phyloP scores from a whole-genome alignment of 768 basidiomycete species.

The Amanita rimosa region DNA sequence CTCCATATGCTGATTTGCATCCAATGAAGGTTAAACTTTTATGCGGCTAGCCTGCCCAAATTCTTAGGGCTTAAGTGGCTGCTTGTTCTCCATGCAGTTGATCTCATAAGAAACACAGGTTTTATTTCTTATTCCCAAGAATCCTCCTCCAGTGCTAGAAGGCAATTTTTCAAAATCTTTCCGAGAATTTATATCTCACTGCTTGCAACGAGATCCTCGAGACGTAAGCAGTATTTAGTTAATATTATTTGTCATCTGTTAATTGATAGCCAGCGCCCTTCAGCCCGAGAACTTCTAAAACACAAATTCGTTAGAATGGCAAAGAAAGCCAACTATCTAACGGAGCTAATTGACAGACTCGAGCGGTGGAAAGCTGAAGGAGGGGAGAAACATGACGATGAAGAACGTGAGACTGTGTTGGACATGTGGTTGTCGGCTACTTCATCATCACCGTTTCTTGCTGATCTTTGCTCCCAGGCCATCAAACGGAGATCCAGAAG shows the following conservation, averaged over 20 bases:
- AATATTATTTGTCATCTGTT: constrained; percentile 10
- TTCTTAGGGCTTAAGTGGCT: neutral
- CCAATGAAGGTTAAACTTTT: constrained; percentile 84
- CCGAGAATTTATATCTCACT: constrained; percentile 87
- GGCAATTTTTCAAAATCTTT: constrained; percentile 88
- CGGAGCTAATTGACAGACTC: constrained; percentile 90
- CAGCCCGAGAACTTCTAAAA: constrained; percentile 90
- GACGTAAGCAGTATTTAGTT: constrained; percentile 43
- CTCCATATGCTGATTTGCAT: constrained; percentile 95
- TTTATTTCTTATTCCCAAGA: constrained; percentile 96
- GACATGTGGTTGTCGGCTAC: constrained; percentile 43
- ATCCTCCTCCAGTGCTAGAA: constrained; percentile 86
- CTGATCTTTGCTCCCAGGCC: constrained; percentile 24
- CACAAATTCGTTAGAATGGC: constrained; percentile 95
- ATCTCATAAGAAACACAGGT: constrained; percentile 40
- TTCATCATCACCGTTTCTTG: neutral
- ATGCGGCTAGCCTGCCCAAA: neutral
- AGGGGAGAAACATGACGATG: constrained; percentile 64
- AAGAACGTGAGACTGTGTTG: constrained; percentile 46
- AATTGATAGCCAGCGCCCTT: constrained; percentile 54
- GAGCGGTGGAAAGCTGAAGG: constrained; percentile 91
- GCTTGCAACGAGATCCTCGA: constrained; percentile 88
- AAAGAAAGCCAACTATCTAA: constrained; percentile 89
- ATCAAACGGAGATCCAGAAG: constrained; percentile 53
- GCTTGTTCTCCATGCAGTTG: neutral